phyloP scores from a whole-genome alignment of 2,329 filamentous ascomycete species.

The Colletotrichum sp. region DNA sequence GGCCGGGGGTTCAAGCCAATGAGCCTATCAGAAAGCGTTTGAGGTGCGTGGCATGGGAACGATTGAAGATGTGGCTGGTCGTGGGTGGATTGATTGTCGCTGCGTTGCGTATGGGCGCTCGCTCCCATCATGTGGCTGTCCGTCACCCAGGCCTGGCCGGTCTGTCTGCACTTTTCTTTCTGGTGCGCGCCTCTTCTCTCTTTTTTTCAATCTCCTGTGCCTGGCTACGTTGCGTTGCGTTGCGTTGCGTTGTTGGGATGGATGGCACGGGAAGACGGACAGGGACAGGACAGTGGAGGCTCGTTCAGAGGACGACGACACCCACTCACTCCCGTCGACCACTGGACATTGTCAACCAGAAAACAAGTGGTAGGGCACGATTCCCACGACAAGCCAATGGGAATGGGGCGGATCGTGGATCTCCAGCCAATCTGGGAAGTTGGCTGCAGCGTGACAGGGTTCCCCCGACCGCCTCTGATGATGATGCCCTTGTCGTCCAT shows the following conservation, averaged over 20 bases:
- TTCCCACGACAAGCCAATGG: neutral
- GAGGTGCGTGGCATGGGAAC: neutral
- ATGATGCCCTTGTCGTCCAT: neutral
- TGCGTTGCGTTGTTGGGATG: neutral
- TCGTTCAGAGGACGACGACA: neutral
- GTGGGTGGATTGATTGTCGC: neutral
- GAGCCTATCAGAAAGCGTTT: neutral
- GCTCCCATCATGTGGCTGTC: neutral
- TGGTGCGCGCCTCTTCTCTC: neutral
- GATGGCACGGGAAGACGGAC: neutral
- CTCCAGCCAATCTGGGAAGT: neutral
- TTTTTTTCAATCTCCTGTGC: neutral
- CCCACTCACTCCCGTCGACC: neutral
- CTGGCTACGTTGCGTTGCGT: neutral
- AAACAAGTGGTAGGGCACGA: neutral
- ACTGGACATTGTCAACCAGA: neutral
- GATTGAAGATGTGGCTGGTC: conserved; percentile 7
- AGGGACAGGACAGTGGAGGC: neutral
- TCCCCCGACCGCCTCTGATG: conserved; percentile 1
- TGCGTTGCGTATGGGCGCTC: neutral
- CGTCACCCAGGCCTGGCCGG: neutral
- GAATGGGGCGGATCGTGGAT: neutral
- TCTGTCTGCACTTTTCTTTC: neutral
- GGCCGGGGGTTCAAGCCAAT: neutral
- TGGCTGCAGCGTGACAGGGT: neutral